These are phyloP conservation scores for Centrapalus pauciflorus DNA, from an alignment of 129 eudicot species.

Conservation along the genomic window DNA sequence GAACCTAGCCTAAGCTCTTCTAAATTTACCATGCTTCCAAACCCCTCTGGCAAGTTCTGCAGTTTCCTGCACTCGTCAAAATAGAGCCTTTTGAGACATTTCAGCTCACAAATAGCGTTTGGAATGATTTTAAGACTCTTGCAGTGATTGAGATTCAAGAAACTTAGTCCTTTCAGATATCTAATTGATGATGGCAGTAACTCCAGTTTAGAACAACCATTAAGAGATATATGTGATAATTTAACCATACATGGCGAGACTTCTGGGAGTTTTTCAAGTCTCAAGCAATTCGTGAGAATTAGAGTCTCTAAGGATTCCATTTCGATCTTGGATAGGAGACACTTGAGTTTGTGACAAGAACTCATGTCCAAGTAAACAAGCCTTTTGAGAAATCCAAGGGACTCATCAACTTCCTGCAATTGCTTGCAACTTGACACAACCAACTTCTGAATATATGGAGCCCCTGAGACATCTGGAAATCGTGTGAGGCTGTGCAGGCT, in stretches of 20 bases:
- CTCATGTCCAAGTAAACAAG: neutral
- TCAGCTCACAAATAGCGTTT: neutral
- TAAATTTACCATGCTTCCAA: neutral
- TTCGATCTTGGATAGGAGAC: neutral
- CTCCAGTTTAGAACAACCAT: neutral
- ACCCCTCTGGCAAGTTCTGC: neutral
- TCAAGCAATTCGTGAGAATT: neutral
- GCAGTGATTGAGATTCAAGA: neutral
- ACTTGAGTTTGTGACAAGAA: neutral
- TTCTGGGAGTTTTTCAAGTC: slow-evolving; percentile 11
- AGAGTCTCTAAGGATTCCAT: slow-evolving; percentile 9
- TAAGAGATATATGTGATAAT: neutral
- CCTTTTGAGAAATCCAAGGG: neutral
- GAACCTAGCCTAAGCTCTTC: neutral
- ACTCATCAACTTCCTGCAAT: neutral
- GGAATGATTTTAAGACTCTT: neutral
- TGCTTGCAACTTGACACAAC: neutral
- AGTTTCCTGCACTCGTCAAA: neutral
- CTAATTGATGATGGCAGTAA: neutral
- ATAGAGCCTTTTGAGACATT: neutral
- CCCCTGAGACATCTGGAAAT: slow-evolving; percentile 1
- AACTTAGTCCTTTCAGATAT: too few relatives aligned
- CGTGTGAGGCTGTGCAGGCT: neutral
- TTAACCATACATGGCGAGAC: slow-evolving; percentile 3
- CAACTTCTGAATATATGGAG: neutral